These are phyloP conservation scores for Helotiales sp. DNA, from an alignment of 2,329 filamentous ascomycete species.

Conservation along the genomic window DNA sequence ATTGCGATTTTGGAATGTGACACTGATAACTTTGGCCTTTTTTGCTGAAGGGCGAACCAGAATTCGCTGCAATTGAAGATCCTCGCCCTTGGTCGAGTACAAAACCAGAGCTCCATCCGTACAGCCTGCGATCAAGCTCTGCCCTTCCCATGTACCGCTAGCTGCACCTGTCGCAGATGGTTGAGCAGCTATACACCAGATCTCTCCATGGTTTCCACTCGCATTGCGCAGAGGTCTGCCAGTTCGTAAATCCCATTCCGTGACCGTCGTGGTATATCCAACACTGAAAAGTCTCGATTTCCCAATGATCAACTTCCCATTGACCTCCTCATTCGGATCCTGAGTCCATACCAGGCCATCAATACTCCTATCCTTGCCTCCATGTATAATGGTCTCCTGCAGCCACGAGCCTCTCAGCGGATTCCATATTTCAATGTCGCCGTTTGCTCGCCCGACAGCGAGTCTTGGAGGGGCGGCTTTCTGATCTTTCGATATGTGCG, in stretches of 20 bases:
- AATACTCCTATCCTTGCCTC: constrained; percentile 83
- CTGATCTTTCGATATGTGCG: constrained; percentile 55
- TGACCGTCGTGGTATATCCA: constrained; percentile 88
- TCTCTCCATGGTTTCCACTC: constrained; percentile 91
- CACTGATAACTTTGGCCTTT: constrained; percentile 86
- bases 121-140: constrained; percentile 84
- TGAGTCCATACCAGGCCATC: constrained; percentile 93
- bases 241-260: constrained; percentile 90
- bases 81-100: constrained; percentile 83
- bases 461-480: constrained; percentile 71
- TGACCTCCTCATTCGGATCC: constrained; percentile 73
- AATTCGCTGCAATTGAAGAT: constrained; percentile 79
- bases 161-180: constrained; percentile 50
- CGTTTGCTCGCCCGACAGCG: constrained; percentile 90
- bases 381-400: constrained; percentile 84
- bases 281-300: constrained; percentile 92
- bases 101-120: constrained; percentile 89
- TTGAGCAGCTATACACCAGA: constrained; percentile 94
- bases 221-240: constrained; percentile 80
- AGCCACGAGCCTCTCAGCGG: constrained; percentile 77
- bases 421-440: constrained; percentile 98
- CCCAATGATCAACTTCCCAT: constrained; percentile 68
- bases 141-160: constrained; percentile 39
- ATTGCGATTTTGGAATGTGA: constrained; percentile 85
- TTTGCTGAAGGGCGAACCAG: constrained; percentile 79